Base-by-base conservation (phyloP, 768 basidiomycete genomes). In the Cubamyces sp. region DNA sequence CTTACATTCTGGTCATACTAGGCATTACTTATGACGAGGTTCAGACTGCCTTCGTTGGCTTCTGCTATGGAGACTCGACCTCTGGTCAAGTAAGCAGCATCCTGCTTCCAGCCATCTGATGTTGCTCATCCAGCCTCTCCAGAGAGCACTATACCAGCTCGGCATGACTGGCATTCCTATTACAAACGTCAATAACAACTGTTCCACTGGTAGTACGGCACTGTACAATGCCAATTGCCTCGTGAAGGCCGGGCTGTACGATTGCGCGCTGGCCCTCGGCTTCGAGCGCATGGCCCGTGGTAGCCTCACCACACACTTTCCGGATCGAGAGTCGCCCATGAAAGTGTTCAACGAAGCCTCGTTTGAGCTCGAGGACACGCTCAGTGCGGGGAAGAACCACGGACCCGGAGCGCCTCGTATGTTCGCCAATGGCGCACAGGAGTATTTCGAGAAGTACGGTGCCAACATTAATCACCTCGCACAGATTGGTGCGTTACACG, bases 181-280 rank as follows among this genome's bases (percentile, higher is more conserved):
- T 69, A 82, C 88, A 52, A 94, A 94, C 67, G 90, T 94, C 45
- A 93, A 92, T 78, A 94, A 94, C 75, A 91, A 91, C 73, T 93
- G 92, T 69, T 87, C 91, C 3, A 92, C 92, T 0, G 92, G 91
- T 4, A 88, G 87, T 52, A 82, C 89, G 0, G 91, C 93, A 5
- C 79, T 94, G 21, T 91, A 83, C 72, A 83, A 89, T 48, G 90
- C 88, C 7, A 88, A 88, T 65, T 85, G 81, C 23, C 80, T 83
- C 9, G 84, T 94, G 47, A 90, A 87, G 71, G 82, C 81, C 42
- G 88, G 88, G 15, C 80, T 87, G 57, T 84, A 78, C 2, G 87
- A 91, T 57, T 93, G 92, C 70, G 84, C 87, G 1, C 77, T 95
- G 21, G 92, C 93, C 0, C 84, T 94, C 1, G 92, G 93, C 12